These are phyloP conservation scores for Phaeophleospora eucalypticola DNA, from an alignment of 2,329 filamentous ascomycete genomes.

Conservation along the genomic window DNA sequence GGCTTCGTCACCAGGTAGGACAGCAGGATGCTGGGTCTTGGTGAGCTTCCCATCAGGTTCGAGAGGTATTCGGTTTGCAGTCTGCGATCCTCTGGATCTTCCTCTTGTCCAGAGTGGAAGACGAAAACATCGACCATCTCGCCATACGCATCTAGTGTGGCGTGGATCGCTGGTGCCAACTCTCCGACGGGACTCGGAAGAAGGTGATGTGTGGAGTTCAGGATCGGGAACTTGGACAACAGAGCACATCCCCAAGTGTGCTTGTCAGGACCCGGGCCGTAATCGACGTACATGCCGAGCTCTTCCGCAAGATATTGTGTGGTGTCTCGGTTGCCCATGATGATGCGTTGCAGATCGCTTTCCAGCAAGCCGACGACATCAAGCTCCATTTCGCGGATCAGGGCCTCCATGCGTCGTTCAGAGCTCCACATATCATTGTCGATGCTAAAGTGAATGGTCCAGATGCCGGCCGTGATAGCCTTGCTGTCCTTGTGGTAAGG, in stretches of 20 bases:
- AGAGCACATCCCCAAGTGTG: conserved; percentile 95
- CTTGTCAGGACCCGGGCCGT: conserved; percentile 95
- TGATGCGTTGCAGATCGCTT: conserved; percentile 90
- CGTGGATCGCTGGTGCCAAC: conserved; percentile 90
- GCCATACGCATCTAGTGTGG: conserved; percentile 91
- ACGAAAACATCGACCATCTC: conserved; percentile 89
- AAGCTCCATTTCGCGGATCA: conserved; percentile 75
- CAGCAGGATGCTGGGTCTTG: conserved; percentile 77
- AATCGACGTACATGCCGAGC: conserved; percentile 97
- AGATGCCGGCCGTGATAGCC: conserved; percentile 88
- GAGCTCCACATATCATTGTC: conserved; percentile 99
- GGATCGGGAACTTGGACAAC: conserved; percentile 93
- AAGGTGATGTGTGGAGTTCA: conserved; percentile 95
- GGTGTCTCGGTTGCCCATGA: conserved; percentile 97
- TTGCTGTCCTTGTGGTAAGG: conserved; percentile 87
- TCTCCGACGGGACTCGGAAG: conserved; percentile 91
- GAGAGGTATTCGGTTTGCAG: conserved; percentile 83
- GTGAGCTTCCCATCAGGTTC: conserved; percentile 77
- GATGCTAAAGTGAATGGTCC: conserved; percentile 96
- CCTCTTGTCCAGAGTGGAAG: conserved; percentile 97
- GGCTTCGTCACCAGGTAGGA: conserved; percentile 92
- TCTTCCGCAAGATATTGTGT: conserved; percentile 95
- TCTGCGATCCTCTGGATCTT: conserved; percentile 86
- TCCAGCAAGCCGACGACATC: conserved; percentile 95
- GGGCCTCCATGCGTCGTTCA: conserved; percentile 80